Conservation (phyloP, 78 protist genomes). For the Creolimax fragrantissima region DNA sequence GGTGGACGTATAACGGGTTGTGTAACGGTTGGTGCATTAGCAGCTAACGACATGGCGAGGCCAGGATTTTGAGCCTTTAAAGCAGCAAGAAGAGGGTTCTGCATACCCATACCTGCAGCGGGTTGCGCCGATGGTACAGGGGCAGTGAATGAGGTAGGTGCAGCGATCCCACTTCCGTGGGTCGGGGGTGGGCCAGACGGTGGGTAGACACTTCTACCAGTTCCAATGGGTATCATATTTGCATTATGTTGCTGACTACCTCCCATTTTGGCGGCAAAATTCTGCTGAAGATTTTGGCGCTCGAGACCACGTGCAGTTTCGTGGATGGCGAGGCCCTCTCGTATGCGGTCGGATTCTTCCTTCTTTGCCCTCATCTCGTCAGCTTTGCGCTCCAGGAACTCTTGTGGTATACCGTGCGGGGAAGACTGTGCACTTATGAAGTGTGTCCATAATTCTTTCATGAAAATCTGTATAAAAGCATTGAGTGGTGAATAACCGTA, state of each 20-base stretch:
- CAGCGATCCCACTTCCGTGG: no score
- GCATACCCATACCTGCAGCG: background rate
- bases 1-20: no score
- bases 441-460: conserved; percentile 62
- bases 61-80: background rate
- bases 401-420: conserved; percentile 48
- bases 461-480: conserved; percentile 14
- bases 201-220: no score
- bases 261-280: no score
- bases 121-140: background rate
- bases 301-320: no score
- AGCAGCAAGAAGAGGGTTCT: background rate
- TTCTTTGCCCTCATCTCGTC: conserved; percentile 5
- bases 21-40: background rate
- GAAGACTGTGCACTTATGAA: conserved; percentile 42
- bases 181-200: no score
- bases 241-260: no score
- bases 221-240: no score
- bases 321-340: no score
- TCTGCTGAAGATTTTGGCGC: no score
- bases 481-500: no score
- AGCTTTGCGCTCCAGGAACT: conserved; percentile 40
- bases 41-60: background rate
- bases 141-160: background rate
- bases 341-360: no score